Conservation (phyloP, 768 basidiomycete genomes). For the Pisolithus marmoratus region DNA sequence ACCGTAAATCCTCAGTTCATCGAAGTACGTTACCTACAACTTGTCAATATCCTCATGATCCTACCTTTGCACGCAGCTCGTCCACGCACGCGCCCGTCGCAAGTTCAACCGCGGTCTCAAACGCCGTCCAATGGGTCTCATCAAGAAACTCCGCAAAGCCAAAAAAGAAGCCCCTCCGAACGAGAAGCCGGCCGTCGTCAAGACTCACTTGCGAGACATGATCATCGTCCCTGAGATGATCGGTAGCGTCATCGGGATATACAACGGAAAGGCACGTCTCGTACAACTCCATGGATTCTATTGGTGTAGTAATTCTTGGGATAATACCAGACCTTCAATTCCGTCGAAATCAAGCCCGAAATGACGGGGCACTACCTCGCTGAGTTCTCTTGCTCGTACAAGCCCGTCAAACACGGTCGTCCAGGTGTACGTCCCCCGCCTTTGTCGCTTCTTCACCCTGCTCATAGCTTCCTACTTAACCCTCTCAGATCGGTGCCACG, state of each 20-base stretch:
- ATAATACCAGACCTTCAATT: conserved; percentile 70
- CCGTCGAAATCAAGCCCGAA: conserved; percentile 99
- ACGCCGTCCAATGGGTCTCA: conserved; percentile 96
- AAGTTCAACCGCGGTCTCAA: conserved; percentile 99
- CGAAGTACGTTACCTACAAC: conserved; percentile 50
- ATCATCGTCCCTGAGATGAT: conserved; percentile 99
- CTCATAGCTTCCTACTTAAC: conserved; percentile 7
- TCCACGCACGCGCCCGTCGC: conserved; percentile 96
- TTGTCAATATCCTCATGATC: conserved; percentile 1
- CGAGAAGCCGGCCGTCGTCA: conserved; percentile 98
- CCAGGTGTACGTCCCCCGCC: conserved; percentile 75
- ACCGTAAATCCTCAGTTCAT: conserved; percentile 48
- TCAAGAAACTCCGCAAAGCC: conserved; percentile 99
- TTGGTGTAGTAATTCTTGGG: not conserved
- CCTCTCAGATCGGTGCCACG: conserved; percentile 75
- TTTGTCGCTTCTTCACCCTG: not conserved
- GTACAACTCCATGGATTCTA: not conserved
- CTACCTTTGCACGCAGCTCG: conserved; percentile 52
- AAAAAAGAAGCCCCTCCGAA: conserved; percentile 99
- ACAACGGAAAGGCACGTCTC: conserved; percentile 84
- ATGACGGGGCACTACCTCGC: conserved; percentile 99
- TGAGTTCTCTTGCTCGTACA: conserved; percentile 96
- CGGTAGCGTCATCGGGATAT: conserved; percentile 95
- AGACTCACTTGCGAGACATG: conserved; percentile 99
- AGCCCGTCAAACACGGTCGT: conserved; percentile 99